These are phyloP conservation scores for Cyclanthera cordifolia DNA, from an alignment of 306 rosid genomes.

Conservation along the genomic window DNA sequence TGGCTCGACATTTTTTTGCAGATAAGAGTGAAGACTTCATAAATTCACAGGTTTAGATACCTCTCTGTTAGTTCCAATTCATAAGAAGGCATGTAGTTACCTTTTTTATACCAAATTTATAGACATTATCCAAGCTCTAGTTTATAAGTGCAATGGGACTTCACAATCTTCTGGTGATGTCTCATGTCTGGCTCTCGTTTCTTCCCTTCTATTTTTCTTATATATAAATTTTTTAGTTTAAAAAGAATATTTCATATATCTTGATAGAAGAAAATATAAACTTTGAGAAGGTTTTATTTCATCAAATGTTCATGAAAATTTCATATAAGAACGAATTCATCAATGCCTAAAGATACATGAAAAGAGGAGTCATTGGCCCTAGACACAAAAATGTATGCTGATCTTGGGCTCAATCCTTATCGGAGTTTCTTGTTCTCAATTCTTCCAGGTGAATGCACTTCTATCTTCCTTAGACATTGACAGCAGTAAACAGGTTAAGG, in stretches of 20 bases:
- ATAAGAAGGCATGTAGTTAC: neutral
- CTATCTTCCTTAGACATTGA: conserved; percentile 77
- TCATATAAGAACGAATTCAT: neutral
- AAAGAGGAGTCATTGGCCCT: neutral
- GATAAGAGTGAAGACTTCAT: conserved; percentile 86
- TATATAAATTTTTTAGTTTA: neutral
- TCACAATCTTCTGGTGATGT: neutral
- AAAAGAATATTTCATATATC: neutral
- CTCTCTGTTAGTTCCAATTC: neutral
- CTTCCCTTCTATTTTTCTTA: neutral
- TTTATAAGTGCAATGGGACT: conserved; percentile 3
- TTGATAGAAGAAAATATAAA: neutral
- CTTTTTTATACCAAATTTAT: neutral
- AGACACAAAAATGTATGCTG: neutral
- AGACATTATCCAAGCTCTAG: conserved; percentile 1
- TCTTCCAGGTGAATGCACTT: conserved; percentile 83
- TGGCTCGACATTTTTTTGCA: conserved; percentile 98
- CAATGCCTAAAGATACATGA: neutral
- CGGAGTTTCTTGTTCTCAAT: conserved; percentile 11
- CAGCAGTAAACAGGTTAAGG: conserved; percentile 33
- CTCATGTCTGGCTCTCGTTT: neutral
- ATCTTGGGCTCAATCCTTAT: neutral
- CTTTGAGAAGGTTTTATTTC: neutral
- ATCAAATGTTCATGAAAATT: neutral
- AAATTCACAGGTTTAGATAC: conserved; percentile 54